Evolutionary conservation across 2,329 filamentous ascomycete species (phyloP).

Genomic region (Capronia epimyces): DNA sequence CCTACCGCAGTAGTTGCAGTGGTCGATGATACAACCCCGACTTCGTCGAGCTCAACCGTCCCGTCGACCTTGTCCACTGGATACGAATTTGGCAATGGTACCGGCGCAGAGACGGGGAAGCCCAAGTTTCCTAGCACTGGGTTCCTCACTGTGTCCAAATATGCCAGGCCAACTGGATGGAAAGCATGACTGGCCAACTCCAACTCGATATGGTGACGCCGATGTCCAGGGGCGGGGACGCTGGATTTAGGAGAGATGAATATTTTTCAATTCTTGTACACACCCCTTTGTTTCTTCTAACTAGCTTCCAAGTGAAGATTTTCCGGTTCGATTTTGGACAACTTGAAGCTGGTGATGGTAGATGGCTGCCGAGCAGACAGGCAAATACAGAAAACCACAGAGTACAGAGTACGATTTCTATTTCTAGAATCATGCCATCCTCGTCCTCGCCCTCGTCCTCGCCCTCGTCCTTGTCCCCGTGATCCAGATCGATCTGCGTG

Average conservation of each 20-base stretch:
- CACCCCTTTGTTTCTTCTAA: neutral
- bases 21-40: slow-evolving; percentile 3
- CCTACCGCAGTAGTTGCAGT: slow-evolving; percentile 6
- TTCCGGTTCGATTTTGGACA: neutral
- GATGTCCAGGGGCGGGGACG: neutral
- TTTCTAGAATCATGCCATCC: too few species aligned
- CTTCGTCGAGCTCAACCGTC: neutral
- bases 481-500: neutral
- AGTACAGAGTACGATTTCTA: too few species aligned
- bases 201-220: neutral
- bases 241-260: neutral
- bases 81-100: slow-evolving; percentile 10
- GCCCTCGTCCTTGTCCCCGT: too few species aligned
- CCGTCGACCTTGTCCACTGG: neutral
- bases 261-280: slow-evolving; percentile 21
- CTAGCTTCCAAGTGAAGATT: neutral
- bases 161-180: slow-evolving; percentile 15
- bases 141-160: slow-evolving; percentile 18
- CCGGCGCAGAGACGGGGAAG: slow-evolving; percentile 3
- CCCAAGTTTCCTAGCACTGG: slow-evolving; percentile 12
- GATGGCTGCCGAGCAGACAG: too few species aligned
- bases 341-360: neutral
- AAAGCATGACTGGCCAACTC: slow-evolving; percentile 8
- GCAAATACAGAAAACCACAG: too few species aligned
- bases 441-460: too few species aligned